Base-by-base conservation (phyloP, 345 rosid genomes). In the Populus pruinosa region DNA sequence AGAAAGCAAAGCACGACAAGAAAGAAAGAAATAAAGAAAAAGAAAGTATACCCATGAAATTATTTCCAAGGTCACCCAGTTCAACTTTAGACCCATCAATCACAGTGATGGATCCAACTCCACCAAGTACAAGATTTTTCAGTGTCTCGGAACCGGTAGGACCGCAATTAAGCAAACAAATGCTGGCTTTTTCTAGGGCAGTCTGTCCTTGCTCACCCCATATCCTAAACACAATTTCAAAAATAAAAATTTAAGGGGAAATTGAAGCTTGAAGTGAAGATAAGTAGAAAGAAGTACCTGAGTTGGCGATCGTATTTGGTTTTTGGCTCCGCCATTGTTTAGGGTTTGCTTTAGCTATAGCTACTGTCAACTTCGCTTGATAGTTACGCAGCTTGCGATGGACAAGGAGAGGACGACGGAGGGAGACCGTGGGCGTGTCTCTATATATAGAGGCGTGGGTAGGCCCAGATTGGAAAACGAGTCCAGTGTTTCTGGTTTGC, bases 131-230 rank as follows among this genome's bases (percentile, higher is more conserved):
- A 77, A 96, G 92, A 85, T 96, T 96, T 79, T 96, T 96, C 81
- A 96, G 78, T 6, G 98, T 93, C 86, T 96, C 99, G 0, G 99
- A 93, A 62, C 99, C 98, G 5, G 99, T 93, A 56, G 99, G 99
- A 55, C 99, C 98, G 82, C 99, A 96, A 75, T 93, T 96, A 69
- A 96, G 96, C 83, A 92, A 88, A 86, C 99, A 96, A 76, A 93
- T 89, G 68, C 98, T 92, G 66, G 98, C 92, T 68, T 91, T 90
- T 85, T 93, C 99, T 8, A 96, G 85, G 50, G 94, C 96, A 5
- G 91, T 82, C 83, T 92, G 98, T 71, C 99, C 97, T 90, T 91
- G 86, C 83, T 96, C 97, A 39, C 99, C 99, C 97, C 99, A 93
- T 71, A 96, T 93, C 91, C 99, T 93, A 72, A 63, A n/a, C 50